phyloP scores from a whole-genome alignment of 1,139 yeast genomes.

The Geotrichum siamense region DNA sequence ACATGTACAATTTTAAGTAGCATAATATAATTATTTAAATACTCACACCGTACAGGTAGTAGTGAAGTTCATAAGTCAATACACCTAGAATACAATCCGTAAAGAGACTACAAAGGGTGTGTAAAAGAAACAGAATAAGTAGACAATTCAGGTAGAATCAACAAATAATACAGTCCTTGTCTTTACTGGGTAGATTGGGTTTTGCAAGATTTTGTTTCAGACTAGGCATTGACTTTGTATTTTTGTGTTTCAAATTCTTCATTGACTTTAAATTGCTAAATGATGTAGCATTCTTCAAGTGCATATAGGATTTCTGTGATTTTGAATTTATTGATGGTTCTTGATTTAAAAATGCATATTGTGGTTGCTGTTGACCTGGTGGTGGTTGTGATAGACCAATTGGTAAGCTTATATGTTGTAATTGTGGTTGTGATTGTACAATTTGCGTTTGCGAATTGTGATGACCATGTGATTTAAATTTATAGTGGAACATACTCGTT shows the following conservation, averaged over 20 bases:
- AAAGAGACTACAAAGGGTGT: too few relatives aligned
- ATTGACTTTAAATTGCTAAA: slow-evolving; percentile 2
- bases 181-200: not conserved
- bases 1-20: too few relatives aligned
- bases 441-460: not conserved
- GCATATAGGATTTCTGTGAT: not conserved
- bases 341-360: slow-evolving; percentile 5
- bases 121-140: too few relatives aligned
- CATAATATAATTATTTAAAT: too few relatives aligned
- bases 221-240: slow-evolving; percentile 17
- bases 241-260: slow-evolving; percentile 12
- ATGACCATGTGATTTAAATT: slow-evolving; percentile 5
- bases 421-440: not conserved
- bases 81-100: too few relatives aligned
- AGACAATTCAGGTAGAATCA: too few relatives aligned
- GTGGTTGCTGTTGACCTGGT: slow-evolving; percentile 5
- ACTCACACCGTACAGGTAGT: too few relatives aligned
- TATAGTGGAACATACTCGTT: slow-evolving; percentile 9
- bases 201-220: slow-evolving; percentile 10
- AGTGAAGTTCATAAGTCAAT: too few relatives aligned
- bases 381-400: not conserved
- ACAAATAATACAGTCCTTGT: slow-evolving; percentile 18
- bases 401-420: not conserved
- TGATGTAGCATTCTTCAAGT: not conserved
- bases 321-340: not conserved